phyloP scores from a whole-genome alignment of 768 basidiomycete species.

The Leccinellum luteum region DNA sequence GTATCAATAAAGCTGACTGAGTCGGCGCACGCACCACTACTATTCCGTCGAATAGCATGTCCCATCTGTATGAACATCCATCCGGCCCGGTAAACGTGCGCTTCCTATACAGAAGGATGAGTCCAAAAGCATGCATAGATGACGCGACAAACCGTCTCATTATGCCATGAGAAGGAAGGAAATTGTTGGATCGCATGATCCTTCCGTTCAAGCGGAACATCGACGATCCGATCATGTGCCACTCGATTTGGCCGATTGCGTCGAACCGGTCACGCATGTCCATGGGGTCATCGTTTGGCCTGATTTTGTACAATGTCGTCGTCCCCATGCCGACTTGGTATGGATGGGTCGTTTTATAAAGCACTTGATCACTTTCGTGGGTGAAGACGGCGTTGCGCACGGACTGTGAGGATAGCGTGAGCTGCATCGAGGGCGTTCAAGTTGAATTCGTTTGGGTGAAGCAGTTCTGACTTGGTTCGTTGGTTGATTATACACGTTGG shows the following conservation, averaged over 20 bases:
- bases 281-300: conserved; percentile 15
- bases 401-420: conserved; percentile 21
- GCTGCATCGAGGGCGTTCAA: conserved; percentile 13
- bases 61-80: conserved; percentile 35
- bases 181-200: conserved; percentile 25
- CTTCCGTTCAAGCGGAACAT: conserved; percentile 29
- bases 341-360: conserved; percentile 31
- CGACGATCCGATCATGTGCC: conserved; percentile 30
- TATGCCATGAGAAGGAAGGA: conserved; percentile 24
- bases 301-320: conserved; percentile 28
- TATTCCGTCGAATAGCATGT: conserved; percentile 11
- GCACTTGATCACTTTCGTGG: conserved; percentile 24
- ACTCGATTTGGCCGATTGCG: conserved; percentile 34
- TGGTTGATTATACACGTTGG: no score
- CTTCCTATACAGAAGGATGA: conserved; percentile 9
- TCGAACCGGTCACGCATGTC: conserved; percentile 32
- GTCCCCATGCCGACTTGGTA: conserved; percentile 6
- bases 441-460: neutral
- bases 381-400: conserved; percentile 27
- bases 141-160: conserved; percentile 18
- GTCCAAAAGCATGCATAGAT: neutral
- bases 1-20: neutral
- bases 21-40: conserved; percentile 19
- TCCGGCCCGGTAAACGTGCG: conserved; percentile 35
- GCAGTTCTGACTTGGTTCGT: neutral